Evolutionary conservation across 768 basidiomycete species (phyloP).

Genomic region (Suillus fuscotomentosus): DNA sequence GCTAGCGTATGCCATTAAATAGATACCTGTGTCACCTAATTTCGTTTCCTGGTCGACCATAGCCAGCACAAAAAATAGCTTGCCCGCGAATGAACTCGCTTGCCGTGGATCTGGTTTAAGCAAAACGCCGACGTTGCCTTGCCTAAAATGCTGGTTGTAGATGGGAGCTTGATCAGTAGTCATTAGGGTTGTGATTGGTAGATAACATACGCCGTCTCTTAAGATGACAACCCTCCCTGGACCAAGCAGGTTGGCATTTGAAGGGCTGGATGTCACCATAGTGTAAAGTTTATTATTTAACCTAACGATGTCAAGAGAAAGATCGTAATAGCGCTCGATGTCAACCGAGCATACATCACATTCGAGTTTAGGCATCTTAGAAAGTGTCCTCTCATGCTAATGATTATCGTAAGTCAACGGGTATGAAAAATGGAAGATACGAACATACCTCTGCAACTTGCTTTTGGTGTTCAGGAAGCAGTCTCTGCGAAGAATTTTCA

Average conservation of each 20-base stretch:
- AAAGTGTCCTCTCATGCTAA: conserved; percentile 72
- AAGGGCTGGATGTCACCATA: conserved; percentile 56
- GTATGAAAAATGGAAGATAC: neutral
- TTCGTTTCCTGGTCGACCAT: conserved; percentile 67
- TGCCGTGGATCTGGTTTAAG: conserved; percentile 62
- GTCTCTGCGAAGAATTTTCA: conserved; percentile 90
- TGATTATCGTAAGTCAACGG: conserved; percentile 6
- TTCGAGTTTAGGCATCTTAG: conserved; percentile 58
- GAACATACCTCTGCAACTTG: conserved; percentile 73
- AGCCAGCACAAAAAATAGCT: conserved; percentile 67
- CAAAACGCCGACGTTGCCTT: conserved; percentile 67
- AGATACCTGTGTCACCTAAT: conserved; percentile 47
- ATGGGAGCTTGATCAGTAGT: neutral
- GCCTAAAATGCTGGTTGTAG: conserved; percentile 64
- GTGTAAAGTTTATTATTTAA: conserved; percentile 62
- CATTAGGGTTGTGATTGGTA: neutral
- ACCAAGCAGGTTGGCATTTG: conserved; percentile 65
- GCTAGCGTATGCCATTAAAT: neutral
- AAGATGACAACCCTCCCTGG: conserved; percentile 83
- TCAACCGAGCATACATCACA: conserved; percentile 72
- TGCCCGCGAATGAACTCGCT: conserved; percentile 45
- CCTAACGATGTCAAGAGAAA: conserved; percentile 57
- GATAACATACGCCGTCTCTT: conserved; percentile 66
- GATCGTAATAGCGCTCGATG: conserved; percentile 76
- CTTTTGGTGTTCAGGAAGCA: conserved; percentile 92